Percentiles rank a stretch among this genome's conserved stretches.
These are phyloP conservation scores for Cokeromyces recurvatus DNA, from an alignment of 371 early-diverging fungal genomes.

Conservation along the genomic window DNA sequence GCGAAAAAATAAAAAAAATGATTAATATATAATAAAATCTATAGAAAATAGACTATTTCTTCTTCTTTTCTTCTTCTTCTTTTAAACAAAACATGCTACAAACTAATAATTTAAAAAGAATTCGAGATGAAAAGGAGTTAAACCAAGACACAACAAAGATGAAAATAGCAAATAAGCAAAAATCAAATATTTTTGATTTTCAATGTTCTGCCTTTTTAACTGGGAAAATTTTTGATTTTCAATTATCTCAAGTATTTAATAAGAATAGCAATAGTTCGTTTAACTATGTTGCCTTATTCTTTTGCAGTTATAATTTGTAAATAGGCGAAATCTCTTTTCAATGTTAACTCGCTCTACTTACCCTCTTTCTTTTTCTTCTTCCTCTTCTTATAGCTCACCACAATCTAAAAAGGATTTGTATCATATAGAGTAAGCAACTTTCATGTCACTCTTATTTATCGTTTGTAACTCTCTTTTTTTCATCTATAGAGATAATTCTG, in stretches of 20 bases:
- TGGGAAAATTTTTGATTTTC: constrained; percentile 3
- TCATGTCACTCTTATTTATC: background rate
- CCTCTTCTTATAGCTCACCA: constrained; percentile 12
- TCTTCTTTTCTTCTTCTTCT: constrained; percentile 1
- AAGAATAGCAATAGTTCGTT: too few relatives aligned
- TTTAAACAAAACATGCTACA: background rate
- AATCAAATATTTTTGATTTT: constrained; percentile 5
- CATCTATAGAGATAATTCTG: constrained; percentile 2
- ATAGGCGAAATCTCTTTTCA: too few relatives aligned
- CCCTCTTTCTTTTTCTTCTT: too few relatives aligned
- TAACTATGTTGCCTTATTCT: constrained; percentile 14
- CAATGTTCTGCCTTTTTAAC: constrained; percentile 8
- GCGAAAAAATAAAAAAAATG: background rate
- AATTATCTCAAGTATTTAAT: constrained; percentile 4
- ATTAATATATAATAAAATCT: too few relatives aligned
- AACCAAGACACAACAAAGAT: background rate
- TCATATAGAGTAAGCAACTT: constrained; percentile 16
- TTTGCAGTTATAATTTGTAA: constrained; percentile 29
- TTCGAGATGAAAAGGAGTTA: background rate
- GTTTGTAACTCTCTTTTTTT: too few relatives aligned
- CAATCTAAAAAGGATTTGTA: constrained; percentile 13
- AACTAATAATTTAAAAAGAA: background rate
- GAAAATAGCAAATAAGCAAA: background rate
- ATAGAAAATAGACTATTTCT: background rate
- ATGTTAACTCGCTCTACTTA: too few relatives aligned